phyloP scores from a whole-genome alignment of 768 basidiomycete genomes.

The Tephrocybe sp. region DNA sequence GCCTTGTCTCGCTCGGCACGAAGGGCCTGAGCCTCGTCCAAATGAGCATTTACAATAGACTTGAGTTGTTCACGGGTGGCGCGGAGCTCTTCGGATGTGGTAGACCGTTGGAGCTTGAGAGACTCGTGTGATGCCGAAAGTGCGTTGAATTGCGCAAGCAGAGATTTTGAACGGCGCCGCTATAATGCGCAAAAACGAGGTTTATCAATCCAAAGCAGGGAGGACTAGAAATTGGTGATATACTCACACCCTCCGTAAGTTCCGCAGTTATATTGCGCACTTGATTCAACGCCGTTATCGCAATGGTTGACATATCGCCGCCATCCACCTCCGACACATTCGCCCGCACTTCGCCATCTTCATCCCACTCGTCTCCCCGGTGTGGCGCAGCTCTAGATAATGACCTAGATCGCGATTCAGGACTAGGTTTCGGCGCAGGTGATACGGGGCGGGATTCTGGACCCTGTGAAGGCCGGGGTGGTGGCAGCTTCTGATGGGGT shows the following conservation, averaged over 20 bases:
- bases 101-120: constrained; percentile 5
- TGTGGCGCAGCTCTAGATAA: not conserved
- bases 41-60: not conserved
- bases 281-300: constrained; percentile 12
- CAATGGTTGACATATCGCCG: constrained; percentile 12
- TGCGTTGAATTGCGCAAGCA: constrained; percentile 10
- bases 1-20: not conserved
- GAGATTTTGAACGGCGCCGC: constrained; percentile 4
- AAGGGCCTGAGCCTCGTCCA: not conserved
- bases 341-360: not conserved
- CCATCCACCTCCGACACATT: not conserved
- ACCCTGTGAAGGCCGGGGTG: constrained; percentile 9
- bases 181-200: not conserved
- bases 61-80: constrained; percentile 3
- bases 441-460: constrained; percentile 14
- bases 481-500: constrained; percentile 13
- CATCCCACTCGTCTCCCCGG: not conserved
- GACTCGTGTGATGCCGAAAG: constrained; percentile 11
- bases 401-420: constrained; percentile 9
- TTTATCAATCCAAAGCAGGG: not conserved
- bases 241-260: constrained; percentile 13
- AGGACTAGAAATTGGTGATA: not conserved
- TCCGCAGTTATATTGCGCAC: constrained; percentile 12
- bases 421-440: constrained; percentile 3
- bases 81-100: constrained; percentile 1